Base-by-base conservation (phyloP, 805 yeast genomes). In the Candida vartiovaarae region DNA sequence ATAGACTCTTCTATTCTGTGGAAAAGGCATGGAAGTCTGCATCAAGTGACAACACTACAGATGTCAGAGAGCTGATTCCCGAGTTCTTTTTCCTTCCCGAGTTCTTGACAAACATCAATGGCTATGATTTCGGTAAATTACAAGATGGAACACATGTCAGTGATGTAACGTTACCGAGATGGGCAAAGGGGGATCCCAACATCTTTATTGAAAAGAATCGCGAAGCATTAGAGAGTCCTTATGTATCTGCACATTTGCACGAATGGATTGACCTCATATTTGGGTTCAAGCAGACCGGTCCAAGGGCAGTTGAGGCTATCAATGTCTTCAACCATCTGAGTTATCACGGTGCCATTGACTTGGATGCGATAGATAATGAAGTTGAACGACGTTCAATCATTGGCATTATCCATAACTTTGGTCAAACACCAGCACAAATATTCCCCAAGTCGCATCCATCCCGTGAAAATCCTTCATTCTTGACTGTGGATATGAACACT, bases 341-440 rank as follows among this genome's bases (percentile, higher is more conserved):
- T 44, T 88, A 88, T 57, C 82, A 82, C 42, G 96, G 96, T 2
- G 86, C 90, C 0, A 80, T 85, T 20, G 79, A 88, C 57, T 64
- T 88, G 42, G 95, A 86, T 48, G 71, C 71, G 24, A 82, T 88
- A 44, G 71, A 76, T 47, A 90, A 87, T 56, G 87, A 80, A 32
- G 71, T 74, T 48, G 95, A 88, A 61, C 72, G 81, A 50, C 69
- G 79, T 33, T 91, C 95, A 1, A 72, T 84, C 3, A 83, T 87
- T 24, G 90, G 95, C 2, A 84, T 84, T 53, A 88, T 88, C 41
- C 93, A 89, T 58, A 88, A 88, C 61, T 88, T 88, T 69, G 96
- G 96, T 0, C 96, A 88, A 58, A 88, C 95, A 0, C 96, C 96
- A 2, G 57, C 74, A 39, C 85, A 83, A 52, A 65, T 89, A 8